Base-by-base conservation (phyloP, 2,329 filamentous ascomycete species). In the Arthrobotrys entomopaga region DNA sequence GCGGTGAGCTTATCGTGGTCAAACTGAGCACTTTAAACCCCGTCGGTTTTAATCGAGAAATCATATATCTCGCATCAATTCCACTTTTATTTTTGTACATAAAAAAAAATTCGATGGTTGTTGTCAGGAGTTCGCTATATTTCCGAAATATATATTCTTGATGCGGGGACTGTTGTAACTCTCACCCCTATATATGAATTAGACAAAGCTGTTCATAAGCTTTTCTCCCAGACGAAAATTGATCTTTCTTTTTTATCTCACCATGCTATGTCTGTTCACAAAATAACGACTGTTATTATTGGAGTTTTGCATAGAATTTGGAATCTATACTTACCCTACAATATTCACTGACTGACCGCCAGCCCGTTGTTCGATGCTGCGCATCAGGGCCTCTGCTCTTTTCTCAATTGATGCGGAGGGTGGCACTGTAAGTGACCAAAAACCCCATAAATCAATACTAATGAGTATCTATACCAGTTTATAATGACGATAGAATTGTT, bases 1-100 rank as follows among this genome's bases (percentile, higher is more conserved):
- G 82, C 1, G 82, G 82, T 7, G 79, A 81, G 22, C 81, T 80
- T 8, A 82, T 78, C 1, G 82, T 82, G 1, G 81, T 82, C 16
- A 82, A 75, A 19, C 79, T 81, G 1, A 82, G 54, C 7, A 78
- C 76, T 24, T 77, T 77, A 26, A 79, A 77, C 19, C 59, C 63
- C 24, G 58, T 69, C 1, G 85, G 85, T 48, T 81, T 82, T 11
- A 89, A 82, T 58, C 83, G 83, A 20, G 87, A 86, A 61, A 89
- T 86, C 87, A 90, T 88, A 80, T 88, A 88, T 52, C 88, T 83
- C 8, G 87, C 86, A 79, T 90, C 88, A 2, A 90, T 83, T 1
- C 88, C 88, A 54, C 88, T 43, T 70, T 50, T 16, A n/a, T n/a
- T n/a, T 34, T 34, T 5, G 29, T 34, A 6, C 2, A 34, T 8